Conservation (phyloP, 257 asterid species). For the Sherardia arvensis region DNA sequence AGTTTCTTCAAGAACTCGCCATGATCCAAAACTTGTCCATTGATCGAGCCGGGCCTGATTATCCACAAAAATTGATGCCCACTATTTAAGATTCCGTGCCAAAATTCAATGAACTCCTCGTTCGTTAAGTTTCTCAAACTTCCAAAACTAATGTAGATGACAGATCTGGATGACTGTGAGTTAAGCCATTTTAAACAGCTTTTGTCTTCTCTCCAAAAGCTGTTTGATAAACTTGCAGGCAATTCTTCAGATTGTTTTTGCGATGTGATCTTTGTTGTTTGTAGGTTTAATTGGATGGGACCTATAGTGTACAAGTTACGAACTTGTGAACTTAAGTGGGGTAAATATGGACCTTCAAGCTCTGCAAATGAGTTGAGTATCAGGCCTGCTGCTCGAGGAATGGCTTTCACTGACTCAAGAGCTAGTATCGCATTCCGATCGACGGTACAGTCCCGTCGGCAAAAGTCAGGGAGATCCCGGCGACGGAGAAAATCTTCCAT, state of each 20-base stretch:
- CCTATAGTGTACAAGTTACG: conserved; percentile 13
- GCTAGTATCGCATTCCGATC: neutral
- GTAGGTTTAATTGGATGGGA: conserved; percentile 12
- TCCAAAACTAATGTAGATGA: conserved; percentile 22
- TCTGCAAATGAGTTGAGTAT: conserved; percentile 20
- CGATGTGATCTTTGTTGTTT: neutral
- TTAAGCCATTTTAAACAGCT: conserved; percentile 25
- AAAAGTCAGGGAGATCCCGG: conserved; percentile 18
- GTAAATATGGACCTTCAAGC: conserved; percentile 7
- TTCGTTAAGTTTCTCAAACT: conserved; percentile 9
- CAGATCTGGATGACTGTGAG: conserved; percentile 16
- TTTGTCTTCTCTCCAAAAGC: conserved; percentile 22
- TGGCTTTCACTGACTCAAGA: neutral
- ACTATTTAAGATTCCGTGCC: conserved; percentile 17
- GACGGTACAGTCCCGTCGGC: conserved; percentile 5
- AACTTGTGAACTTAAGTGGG: neutral
- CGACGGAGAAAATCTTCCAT: conserved; percentile 19
- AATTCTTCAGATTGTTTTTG: neutral
- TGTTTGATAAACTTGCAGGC: neutral
- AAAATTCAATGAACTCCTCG: conserved; percentile 11
- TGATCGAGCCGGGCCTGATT: conserved; percentile 14
- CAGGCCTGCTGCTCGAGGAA: conserved; percentile 11
- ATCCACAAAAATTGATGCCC: conserved; percentile 22
- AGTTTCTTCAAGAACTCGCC: neutral
- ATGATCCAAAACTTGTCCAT: neutral